These are phyloP conservation scores for Trichoderma aggressivum DNA, from an alignment of 2,329 filamentous ascomycete genomes.

Conservation along the genomic window DNA sequence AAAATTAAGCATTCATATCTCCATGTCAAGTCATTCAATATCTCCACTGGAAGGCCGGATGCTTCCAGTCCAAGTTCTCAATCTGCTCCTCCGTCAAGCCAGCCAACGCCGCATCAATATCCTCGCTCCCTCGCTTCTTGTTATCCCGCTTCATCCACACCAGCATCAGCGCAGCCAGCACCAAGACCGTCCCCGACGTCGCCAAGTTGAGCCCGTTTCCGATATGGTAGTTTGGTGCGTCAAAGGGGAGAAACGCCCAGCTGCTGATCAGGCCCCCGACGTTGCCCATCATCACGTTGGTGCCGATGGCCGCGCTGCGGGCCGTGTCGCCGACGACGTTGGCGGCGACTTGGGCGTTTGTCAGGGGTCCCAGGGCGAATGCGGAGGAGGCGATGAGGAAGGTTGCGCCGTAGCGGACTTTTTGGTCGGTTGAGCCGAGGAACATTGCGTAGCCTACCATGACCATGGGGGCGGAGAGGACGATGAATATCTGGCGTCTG, in stretches of 20 bases:
- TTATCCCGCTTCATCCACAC: slow-evolving; percentile 64
- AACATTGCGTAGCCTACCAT: slow-evolving; percentile 72
- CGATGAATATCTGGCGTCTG: slow-evolving; percentile 57
- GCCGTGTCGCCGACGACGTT: slow-evolving; percentile 71
- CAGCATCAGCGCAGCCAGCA: slow-evolving; percentile 47
- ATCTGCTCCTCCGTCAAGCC: slow-evolving; percentile 52
- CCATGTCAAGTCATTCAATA: neutral
- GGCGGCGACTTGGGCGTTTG: slow-evolving; percentile 64
- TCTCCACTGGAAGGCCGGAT: slow-evolving; percentile 62
- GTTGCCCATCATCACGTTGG: slow-evolving; percentile 68
- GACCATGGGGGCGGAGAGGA: slow-evolving; percentile 57
- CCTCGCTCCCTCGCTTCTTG: slow-evolving; percentile 32
- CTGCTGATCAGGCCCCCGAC: slow-evolving; percentile 66
- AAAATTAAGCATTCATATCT: neutral
- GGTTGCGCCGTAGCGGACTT: slow-evolving; percentile 64
- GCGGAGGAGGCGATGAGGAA: slow-evolving; percentile 65
- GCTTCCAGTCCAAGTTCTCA: slow-evolving; percentile 62
- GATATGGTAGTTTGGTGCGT: slow-evolving; percentile 66
- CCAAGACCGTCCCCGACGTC: slow-evolving; percentile 48
- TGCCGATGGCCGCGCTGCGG: slow-evolving; percentile 62
- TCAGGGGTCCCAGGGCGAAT: slow-evolving; percentile 61
- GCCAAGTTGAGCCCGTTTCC: slow-evolving; percentile 70
- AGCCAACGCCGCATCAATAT: slow-evolving; percentile 44
- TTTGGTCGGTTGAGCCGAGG: slow-evolving; percentile 49
- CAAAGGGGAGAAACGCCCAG: slow-evolving; percentile 59